Evolutionary conservation across 2,329 filamentous ascomycete species (phyloP), one percentile per base, ranked within the genome.

Genomic region (Hirsutella thompsonii): DNA sequence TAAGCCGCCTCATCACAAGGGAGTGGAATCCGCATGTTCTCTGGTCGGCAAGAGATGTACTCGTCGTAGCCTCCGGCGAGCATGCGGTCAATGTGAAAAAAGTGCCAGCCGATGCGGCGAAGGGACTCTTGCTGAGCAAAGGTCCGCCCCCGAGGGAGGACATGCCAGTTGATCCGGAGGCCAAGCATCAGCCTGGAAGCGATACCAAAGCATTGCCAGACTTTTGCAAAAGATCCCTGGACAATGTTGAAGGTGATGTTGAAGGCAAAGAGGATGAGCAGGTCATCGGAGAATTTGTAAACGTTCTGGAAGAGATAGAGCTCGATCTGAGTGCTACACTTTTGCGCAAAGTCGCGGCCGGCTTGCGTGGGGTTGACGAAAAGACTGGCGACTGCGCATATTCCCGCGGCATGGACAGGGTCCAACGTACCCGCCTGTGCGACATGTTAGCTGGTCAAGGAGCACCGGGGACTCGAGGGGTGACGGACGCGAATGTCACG

Each of bases 11-110:
- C 56, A 14, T 49, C 49, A 39, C 59, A 61, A 6, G 62, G 62
- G 18, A 64, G 44, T 2, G 57, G 50, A 8, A 65, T 58, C 43
- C 57, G 59, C 58, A 64, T 62, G 26, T 56, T 57, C 13, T 63
- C 56, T 5, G 58, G 54, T 10, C 57, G 54, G 26, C 58, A 59
- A 11, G 53, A 52, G 18, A 65, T 55, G 42, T 65, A 63, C 38
- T 63, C 61, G 20, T 64, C 61, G 36, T 62, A 65, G 2, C 62
- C 62, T 2, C 57, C 60, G 2, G 62, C 60, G 10, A 64, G 52
- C 20, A 61, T 45, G 8, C 62, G 56, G 38, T 65, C 62, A 36
- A 63, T 46, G 36, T 59, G 49, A 42, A 62, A 65, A 33, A 63
- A 48, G 29, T 60, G 56, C 62, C 62, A 66, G 2, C 56, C 59